These are phyloP conservation scores for Pichia sp. DNA, from an alignment of 1,139 yeast species.

Conservation along the genomic window DNA sequence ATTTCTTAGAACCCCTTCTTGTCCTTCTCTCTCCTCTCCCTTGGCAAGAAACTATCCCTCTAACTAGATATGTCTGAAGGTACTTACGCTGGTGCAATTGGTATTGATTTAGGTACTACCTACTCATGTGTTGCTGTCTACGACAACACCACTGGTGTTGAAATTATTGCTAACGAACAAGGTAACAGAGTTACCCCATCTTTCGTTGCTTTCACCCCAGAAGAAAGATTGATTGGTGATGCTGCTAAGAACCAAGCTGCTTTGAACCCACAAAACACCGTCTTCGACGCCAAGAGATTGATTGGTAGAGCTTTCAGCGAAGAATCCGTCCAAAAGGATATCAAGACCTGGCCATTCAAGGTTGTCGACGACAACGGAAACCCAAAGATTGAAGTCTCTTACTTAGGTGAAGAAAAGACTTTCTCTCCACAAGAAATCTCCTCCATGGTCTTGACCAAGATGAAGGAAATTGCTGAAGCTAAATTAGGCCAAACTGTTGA, in stretches of 20 bases:
- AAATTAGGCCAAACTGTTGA: conserved; percentile 85
- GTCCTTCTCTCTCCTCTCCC: not conserved
- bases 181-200: conserved; percentile 98
- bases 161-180: conserved; percentile 95
- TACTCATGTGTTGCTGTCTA: conserved; percentile 96
- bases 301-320: conserved; percentile 82
- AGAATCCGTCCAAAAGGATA: conserved; percentile 85
- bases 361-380: conserved; percentile 75
- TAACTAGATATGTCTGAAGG: conserved; percentile 80
- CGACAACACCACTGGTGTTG: conserved; percentile 52
- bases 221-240: conserved; percentile 96
- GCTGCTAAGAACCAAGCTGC: conserved; percentile 99
- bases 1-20: not conserved
- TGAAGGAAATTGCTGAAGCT: conserved; percentile 96
- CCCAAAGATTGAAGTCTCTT: conserved; percentile 87
- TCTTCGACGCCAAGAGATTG: conserved; percentile 94
- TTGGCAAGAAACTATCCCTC: conserved; percentile 9
- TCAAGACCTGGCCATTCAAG: conserved; percentile 95
- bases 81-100: conserved; percentile 96
- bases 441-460: conserved; percentile 89
- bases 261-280: conserved; percentile 90
- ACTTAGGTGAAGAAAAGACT: conserved; percentile 84
- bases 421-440: conserved; percentile 97
- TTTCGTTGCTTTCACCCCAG: conserved; percentile 90
- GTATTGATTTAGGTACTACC: conserved; percentile 98